Percentiles rank a stretch among this genome's conserved stretches.
These are phyloP conservation scores for Eutrema salsugineum DNA, from an alignment of 441 rosid genomes.

Conservation along the genomic window DNA sequence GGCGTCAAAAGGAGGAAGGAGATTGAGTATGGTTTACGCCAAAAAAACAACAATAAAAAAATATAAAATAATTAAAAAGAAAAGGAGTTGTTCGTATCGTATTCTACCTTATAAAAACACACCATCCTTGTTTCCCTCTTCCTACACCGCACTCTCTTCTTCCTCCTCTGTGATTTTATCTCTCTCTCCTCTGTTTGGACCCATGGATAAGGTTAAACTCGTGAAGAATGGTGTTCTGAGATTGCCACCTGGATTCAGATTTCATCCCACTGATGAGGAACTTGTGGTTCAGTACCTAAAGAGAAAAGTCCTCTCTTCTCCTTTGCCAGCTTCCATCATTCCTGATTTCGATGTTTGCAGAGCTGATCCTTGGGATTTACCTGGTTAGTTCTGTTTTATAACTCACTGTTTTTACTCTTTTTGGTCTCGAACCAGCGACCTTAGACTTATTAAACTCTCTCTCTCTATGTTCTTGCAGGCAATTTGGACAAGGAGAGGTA, in stretches of 20 bases:
- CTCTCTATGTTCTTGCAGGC: conserved; percentile 2
- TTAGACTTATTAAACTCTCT: not conserved
- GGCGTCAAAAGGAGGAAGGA: conserved; percentile 44
- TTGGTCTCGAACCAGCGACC: not conserved
- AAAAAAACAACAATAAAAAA: conserved; percentile 18
- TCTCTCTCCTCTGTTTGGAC: not conserved
- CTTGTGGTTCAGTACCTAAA: conserved; percentile 85
- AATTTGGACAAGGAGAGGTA: conserved; percentile 66
- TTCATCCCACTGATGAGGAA: conserved; percentile 96
- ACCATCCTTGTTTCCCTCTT: conserved; percentile 27
- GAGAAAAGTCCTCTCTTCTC: conserved; percentile 66
- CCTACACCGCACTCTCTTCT: conserved; percentile 24
- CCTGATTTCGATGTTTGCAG: conserved; percentile 92
- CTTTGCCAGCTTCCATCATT: conserved; percentile 91
- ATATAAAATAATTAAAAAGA: not conserved
- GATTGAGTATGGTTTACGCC: conserved; percentile 93
- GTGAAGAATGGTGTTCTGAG: conserved; percentile 78
- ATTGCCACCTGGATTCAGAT: conserved; percentile 93
- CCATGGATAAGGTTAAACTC: conserved; percentile 80
- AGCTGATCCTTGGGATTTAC: conserved; percentile 98
- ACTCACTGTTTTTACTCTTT: too few species aligned
- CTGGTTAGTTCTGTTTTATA: conserved; percentile 55
- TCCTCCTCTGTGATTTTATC: not conserved
- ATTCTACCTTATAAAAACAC: conserved; percentile 11
- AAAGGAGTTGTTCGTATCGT: conserved; percentile 49